Evolutionary conservation across 2,329 filamentous ascomycete species (phyloP).

Genomic region (Alternaria ethzedia): DNA sequence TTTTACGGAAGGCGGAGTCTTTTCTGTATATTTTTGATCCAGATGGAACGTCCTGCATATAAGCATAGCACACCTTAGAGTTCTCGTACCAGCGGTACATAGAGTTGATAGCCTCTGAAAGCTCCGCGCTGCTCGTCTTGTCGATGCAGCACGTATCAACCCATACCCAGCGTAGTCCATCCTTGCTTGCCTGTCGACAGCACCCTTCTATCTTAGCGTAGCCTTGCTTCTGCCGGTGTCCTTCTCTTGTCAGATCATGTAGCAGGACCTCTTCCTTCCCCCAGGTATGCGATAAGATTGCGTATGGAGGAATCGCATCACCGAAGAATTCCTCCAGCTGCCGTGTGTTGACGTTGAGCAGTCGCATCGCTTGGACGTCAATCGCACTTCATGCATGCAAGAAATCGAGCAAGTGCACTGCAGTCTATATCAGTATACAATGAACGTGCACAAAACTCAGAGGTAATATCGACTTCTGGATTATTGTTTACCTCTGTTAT

Average conservation of each 20-base stretch:
- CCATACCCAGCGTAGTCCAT: neutral
- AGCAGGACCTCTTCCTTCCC: neutral
- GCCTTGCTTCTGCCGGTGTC: neutral
- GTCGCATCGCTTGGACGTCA: neutral
- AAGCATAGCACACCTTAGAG: neutral
- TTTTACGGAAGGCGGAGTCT: neutral
- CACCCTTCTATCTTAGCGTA: neutral
- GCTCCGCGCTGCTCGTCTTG: neutral
- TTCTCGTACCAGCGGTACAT: neutral
- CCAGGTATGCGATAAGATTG: neutral
- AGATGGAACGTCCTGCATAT: neutral
- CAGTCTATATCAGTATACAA: too few relatives aligned
- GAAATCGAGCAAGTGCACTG: too few relatives aligned
- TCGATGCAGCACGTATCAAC: neutral
- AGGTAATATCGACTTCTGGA: too few relatives aligned
- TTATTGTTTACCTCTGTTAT: too few relatives aligned
- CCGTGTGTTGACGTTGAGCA: neutral
- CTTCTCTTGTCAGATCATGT: neutral
- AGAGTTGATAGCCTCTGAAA: neutral
- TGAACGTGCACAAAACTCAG: too few relatives aligned
- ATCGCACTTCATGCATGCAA: too few relatives aligned
- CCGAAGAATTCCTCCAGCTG: neutral
- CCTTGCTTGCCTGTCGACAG: neutral
- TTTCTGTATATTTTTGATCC: accelerated
- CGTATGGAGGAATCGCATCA: neutral